Evolutionary conservation across 805 yeast genomes (phyloP).

Genomic region (Candida maris): DNA sequence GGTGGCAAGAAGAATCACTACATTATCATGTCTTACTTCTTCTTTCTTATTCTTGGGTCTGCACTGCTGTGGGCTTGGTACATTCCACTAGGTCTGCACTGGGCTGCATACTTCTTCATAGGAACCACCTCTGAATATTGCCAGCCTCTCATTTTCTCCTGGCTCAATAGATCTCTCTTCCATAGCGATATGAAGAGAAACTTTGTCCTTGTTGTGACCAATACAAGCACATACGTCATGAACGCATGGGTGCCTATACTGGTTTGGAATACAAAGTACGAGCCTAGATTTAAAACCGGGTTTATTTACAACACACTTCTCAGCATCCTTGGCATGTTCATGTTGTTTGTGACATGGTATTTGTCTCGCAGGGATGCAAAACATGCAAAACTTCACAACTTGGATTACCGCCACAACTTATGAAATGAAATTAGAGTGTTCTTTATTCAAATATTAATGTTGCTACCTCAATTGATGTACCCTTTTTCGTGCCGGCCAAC

Average conservation of each 20-base stretch:
- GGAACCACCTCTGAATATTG: conserved; percentile 51
- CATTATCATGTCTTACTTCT: conserved; percentile 37
- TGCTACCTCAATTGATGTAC: too few species aligned
- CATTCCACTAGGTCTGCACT: conserved; percentile 45
- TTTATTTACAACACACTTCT: conserved; percentile 36
- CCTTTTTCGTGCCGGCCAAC: too few species aligned
- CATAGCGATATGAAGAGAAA: conserved; percentile 43
- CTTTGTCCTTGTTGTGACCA: conserved; percentile 38
- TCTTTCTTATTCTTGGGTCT: conserved; percentile 41
- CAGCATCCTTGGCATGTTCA: conserved; percentile 29
- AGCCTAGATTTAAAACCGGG: conserved; percentile 37
- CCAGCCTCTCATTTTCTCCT: conserved; percentile 52
- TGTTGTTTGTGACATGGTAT: conserved; percentile 25
- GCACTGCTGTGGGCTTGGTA: conserved; percentile 45
- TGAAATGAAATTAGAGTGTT: too few species aligned
- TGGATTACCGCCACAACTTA: conserved; percentile 3
- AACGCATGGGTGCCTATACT: conserved; percentile 40
- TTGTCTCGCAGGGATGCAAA: conserved; percentile 22
- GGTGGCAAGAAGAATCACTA: conserved; percentile 36
- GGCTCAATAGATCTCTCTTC: conserved; percentile 48
- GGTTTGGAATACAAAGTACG: conserved; percentile 37
- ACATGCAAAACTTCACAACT: conserved; percentile 32
- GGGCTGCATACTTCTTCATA: conserved; percentile 47
- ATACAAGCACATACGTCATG: conserved; percentile 40
- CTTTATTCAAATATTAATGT: too few species aligned